Evolutionary conservation across 2,329 filamentous ascomycete genomes (phyloP), one percentile per base, ranked within the genome.

Genomic region (Colletotrichum cereale): DNA sequence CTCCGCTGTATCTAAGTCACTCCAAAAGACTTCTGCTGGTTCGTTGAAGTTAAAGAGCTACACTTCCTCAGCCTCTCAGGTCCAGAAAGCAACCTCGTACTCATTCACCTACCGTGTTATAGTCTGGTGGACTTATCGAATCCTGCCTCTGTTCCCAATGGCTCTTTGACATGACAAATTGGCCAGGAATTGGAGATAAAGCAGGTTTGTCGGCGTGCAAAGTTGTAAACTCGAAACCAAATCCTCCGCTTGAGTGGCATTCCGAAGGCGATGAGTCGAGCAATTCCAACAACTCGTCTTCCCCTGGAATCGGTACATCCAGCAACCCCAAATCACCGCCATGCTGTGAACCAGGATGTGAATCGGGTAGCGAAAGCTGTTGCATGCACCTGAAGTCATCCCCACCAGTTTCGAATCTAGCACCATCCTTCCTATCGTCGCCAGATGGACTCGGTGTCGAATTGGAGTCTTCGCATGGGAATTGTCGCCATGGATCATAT

Each of bases 251-350:
- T 14, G 52, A 67, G 21, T 63, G 47, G 6, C 63, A 71, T 12
- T 71, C 68, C 5, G 68, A 68, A 8, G 65, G 68, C 18, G 57
- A 68, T 1, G 65, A 56, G 2, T 71, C 52, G 6, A 71, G 65
- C 4, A 71, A 21, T 3, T 71, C 68, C 68, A 71, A 63, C 10
- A 68, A 11, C 29, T 58, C 65, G 4, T 71, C 64, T 36, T 71
- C 68, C 3, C 68, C 68, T 3, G 68, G 64, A 6, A 71, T 10
- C 1, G 68, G 65, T 24, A 71, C 5, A 34, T 68, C 64, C 36
- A 71, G n/a, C 16, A 71, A 24, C 8, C 31, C 3, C n/a, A 58
- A 10, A 11, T 21, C 8, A 4, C 50, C 16, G 10, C 38, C 52
- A 24, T 44, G 10, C 16, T 21, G 36, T 14, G 29, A 40, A 12